Evolutionary conservation across 2,329 filamentous ascomycete species (phyloP).

Genomic region (Xenosphaeropsis pyriputrescens): DNA sequence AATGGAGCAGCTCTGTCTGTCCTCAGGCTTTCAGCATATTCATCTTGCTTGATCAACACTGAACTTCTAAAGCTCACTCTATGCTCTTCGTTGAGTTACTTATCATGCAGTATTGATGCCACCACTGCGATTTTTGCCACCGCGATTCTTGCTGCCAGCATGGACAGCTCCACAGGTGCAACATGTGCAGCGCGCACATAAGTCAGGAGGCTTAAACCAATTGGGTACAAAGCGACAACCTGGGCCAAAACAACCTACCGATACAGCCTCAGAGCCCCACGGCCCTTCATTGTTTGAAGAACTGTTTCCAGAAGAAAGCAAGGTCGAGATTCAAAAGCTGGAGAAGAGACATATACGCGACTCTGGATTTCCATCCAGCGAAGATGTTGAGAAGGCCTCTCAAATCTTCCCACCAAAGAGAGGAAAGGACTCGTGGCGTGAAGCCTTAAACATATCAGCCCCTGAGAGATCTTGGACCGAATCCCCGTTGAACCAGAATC

Average conservation of each 20-base stretch:
- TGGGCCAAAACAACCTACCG: background rate
- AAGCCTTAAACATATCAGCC: background rate
- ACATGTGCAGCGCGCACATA: conserved; percentile 6
- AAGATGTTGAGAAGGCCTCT: background rate
- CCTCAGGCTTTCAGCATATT: no score
- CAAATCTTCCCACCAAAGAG: background rate
- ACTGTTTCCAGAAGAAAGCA: conserved; percentile 37
- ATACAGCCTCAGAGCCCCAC: background rate
- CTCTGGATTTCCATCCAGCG: background rate
- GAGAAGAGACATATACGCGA: background rate
- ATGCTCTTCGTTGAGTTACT: background rate
- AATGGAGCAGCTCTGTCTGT: no score
- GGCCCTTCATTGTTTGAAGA: conserved; percentile 25
- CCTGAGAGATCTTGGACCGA: no score
- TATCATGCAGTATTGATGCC: conserved; percentile 23
- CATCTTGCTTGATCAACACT: no score
- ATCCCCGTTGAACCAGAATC: no score
- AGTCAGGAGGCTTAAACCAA: background rate
- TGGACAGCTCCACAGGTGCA: conserved; percentile 20
- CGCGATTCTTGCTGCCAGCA: conserved; percentile 25
- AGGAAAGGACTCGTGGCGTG: background rate
- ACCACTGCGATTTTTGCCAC: conserved; percentile 23
- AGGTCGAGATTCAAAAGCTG: conserved; percentile 7
- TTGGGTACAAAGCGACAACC: background rate
- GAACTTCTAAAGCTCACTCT: background rate